These are phyloP conservation scores for Rutstroemia sp. DNA, from an alignment of 2,329 filamentous ascomycete genomes.

Conservation along the genomic window DNA sequence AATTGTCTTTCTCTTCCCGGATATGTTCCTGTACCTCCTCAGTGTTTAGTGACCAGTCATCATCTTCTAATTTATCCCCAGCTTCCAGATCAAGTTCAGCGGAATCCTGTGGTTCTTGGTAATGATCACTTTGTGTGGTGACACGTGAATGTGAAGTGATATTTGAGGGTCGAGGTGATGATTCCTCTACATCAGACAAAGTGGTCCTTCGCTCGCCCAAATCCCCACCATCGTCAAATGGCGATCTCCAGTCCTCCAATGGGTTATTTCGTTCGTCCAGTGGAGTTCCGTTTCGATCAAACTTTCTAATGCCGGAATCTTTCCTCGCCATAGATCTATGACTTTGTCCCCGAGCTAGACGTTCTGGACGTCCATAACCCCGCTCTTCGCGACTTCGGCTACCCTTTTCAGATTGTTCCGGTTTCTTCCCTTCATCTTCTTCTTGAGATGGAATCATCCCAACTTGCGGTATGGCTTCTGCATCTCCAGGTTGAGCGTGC, in stretches of 20 bases:
- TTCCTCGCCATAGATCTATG: not conserved
- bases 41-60: slow-evolving; percentile 11
- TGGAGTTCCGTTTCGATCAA: slow-evolving; percentile 2
- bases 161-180: not conserved
- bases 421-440: slow-evolving; percentile 1
- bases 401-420: slow-evolving; percentile 11
- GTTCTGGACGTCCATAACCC: slow-evolving; percentile 4
- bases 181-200: slow-evolving; percentile 3
- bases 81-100: slow-evolving; percentile 1
- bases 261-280: slow-evolving; percentile 10
- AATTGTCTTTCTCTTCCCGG: slow-evolving; percentile 3
- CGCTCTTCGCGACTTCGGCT: not conserved
- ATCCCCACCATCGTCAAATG: not conserved
- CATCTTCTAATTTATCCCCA: slow-evolving; percentile 1
- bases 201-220: not conserved
- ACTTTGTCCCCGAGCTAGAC: not conserved
- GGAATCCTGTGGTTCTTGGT: not conserved
- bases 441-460: slow-evolving; percentile 15
- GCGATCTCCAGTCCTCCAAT: slow-evolving; percentile 11
- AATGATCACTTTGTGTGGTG: not conserved
- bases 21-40: slow-evolving; percentile 15
- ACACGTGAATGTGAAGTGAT: not conserved
- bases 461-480: slow-evolving; percentile 12
- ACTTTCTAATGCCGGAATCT: not conserved
- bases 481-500: slow-evolving; percentile 2